phyloP scores from a whole-genome alignment of 139 green algal genomes.

The Haematococcus sp. region DNA sequence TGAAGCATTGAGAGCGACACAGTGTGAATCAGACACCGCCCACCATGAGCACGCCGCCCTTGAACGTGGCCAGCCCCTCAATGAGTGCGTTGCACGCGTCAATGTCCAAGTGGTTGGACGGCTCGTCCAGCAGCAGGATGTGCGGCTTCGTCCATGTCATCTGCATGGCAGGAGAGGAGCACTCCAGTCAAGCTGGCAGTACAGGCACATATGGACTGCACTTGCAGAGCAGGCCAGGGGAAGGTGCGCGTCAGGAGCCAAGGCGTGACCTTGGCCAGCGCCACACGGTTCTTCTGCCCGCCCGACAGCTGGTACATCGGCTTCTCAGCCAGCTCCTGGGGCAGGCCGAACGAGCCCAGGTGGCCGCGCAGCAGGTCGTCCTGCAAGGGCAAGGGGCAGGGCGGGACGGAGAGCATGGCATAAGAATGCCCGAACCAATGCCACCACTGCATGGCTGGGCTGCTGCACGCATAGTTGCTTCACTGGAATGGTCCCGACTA shows the following conservation, averaged over 20 bases:
- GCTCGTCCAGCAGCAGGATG: slow-evolving; percentile 87
- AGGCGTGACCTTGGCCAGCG: slow-evolving; percentile 76
- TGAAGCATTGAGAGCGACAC: background rate
- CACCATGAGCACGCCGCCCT: slow-evolving; percentile 86
- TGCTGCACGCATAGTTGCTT: no score
- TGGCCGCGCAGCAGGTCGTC: slow-evolving; percentile 49
- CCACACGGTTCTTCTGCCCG: slow-evolving; percentile 91
- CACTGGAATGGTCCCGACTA: no score
- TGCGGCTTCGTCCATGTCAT: slow-evolving; percentile 84
- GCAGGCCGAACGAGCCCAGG: slow-evolving; percentile 88
- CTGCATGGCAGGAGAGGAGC: slow-evolving; percentile 5
- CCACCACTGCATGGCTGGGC: no score
- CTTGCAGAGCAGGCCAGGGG: background rate
- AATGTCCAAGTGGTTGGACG: slow-evolving; percentile 89
- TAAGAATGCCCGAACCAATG: background rate
- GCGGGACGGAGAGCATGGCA: background rate
- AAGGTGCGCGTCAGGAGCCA: background rate
- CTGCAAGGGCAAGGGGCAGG: slow-evolving; percentile 1
- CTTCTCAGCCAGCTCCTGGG: slow-evolving; percentile 70
- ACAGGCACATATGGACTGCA: background rate
- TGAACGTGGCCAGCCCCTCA: slow-evolving; percentile 74
- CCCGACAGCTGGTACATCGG: slow-evolving; percentile 92
- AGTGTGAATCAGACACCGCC: background rate
- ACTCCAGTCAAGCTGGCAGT: background rate
- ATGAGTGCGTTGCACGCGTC: slow-evolving; percentile 86